Evolutionary conservation across 192 early-diverging fungal species (phyloP).

Genomic region (Borealophlyctis nickersoniae): DNA sequence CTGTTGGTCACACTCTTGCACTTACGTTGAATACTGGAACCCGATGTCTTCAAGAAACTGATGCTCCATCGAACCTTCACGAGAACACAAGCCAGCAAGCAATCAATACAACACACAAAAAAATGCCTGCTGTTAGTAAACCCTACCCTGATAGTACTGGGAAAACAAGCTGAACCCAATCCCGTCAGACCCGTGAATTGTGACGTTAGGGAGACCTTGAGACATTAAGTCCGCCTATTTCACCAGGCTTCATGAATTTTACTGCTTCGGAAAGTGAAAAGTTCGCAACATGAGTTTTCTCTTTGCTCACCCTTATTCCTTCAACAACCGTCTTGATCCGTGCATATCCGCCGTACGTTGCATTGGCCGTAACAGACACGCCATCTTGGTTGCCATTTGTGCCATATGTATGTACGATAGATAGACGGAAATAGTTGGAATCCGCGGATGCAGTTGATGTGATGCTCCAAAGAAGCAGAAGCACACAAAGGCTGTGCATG

Average conservation of each 20-base stretch:
- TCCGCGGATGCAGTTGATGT: no score
- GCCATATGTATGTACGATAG: neutral
- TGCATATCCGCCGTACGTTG: neutral
- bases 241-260: neutral
- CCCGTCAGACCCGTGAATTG: constrained; percentile 8
- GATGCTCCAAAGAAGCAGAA: no score
- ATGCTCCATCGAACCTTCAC: constrained; percentile 5
- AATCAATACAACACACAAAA: neutral
- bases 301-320: neutral
- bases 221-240: neutral
- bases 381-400: neutral
- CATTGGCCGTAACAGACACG: neutral
- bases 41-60: constrained; percentile 6
- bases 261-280: no score
- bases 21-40: constrained; percentile 13
- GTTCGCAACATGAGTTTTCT: neutral
- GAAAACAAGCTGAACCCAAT: constrained; percentile 13
- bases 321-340: neutral
- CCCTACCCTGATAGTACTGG: constrained; percentile 8
- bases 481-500: no score
- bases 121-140: neutral
- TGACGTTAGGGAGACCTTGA: neutral
- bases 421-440: neutral
- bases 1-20: neutral
- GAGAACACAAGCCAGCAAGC: neutral